Percentiles rank a stretch among this genome's conserved stretches.
phyloP scores from a whole-genome alignment of 2,329 filamentous ascomycete species.

The Nigrospora oryzae region DNA sequence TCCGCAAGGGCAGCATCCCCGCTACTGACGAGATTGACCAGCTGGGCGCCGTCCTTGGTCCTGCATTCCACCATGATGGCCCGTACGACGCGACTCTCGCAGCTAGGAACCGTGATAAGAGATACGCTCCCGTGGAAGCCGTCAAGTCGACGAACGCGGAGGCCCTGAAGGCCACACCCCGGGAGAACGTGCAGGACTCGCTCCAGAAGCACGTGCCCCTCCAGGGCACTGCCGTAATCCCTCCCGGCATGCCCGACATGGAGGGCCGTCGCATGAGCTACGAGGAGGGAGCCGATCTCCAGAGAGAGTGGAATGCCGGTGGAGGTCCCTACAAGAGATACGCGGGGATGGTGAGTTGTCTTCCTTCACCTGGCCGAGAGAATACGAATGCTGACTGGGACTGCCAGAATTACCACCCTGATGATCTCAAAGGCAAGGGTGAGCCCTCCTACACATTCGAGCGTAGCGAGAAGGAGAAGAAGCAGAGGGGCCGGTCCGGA shows the following conservation, averaged over 20 bases:
- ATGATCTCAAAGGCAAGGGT: conserved; percentile 76
- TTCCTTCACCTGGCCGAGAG: background rate
- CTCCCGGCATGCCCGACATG: conserved; percentile 61
- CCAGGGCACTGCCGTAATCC: conserved; percentile 70
- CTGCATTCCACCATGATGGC: conserved; percentile 78
- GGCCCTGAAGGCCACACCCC: conserved; percentile 72
- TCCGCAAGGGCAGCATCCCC: conserved; percentile 56
- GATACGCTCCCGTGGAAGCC: conserved; percentile 66
- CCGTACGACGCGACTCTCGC: conserved; percentile 79
- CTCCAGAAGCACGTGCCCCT: conserved; percentile 67
- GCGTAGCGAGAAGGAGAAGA: conserved; percentile 45
- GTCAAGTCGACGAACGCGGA: conserved; percentile 65
- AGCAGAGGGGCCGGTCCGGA: conserved; percentile 14
- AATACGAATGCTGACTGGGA: background rate
- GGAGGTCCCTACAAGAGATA: conserved; percentile 75
- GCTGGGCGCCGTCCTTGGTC: conserved; percentile 57
- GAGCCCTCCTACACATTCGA: conserved; percentile 69
- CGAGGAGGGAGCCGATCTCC: conserved; percentile 78
- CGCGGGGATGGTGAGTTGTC: conserved; percentile 60
- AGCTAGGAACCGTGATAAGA: conserved; percentile 59
- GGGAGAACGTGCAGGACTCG: conserved; percentile 68
- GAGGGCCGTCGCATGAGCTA: conserved; percentile 68
- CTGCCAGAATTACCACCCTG: conserved; percentile 56
- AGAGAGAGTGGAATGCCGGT: conserved; percentile 59
- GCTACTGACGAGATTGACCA: conserved; percentile 73